Base-by-base conservation (phyloP, 1,284 basidiomycete species). In the Trametes sp. region DNA sequence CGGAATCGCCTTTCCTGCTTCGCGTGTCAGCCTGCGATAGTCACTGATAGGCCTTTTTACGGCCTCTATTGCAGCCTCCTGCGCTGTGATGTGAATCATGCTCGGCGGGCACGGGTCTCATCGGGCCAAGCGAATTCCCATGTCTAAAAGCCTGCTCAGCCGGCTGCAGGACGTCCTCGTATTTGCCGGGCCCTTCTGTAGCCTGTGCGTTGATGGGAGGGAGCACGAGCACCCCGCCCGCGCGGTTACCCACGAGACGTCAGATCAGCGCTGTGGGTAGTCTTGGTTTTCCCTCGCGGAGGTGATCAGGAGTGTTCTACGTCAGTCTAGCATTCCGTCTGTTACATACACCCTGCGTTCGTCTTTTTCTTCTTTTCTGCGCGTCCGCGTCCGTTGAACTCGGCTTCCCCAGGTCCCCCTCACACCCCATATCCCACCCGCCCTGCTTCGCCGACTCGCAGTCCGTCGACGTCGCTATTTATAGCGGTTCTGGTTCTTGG, bases 131-230 rank as follows among this genome's bases (percentile, higher is more conserved):
- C 19, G 5, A 2, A 21, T 61, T 67, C 65, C 42, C 62, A 67
- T 36, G 60, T 62, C 60, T 62, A 60, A 60, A 62, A 57, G n/a
- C 24, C 61, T 62, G 54, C 60, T 35, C 51, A 54, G 42, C 54
- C 65, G 58, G 65, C 51, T 60, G 50, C 29, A 24, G 24, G 54
- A 23, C n/a, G 38, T 28, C 35, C 42, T 46, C 28, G 52, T 26
- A 36, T 8, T 42, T 44, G 42, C 62, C 65, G 57, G 65, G 10
- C 29, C 41, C 31, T 23, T 7, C 50, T 51, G 55, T 23, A 45
- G 57, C 41, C 28, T 24, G 31, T 42, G 36, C 36, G 16, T 42
- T 46, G 62, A 56, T 61, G 42, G 33, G 9, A 19, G 31, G 57
- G 48, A 53, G 57, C 11, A 10, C 29, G 24, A 26, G n/a, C 35